Base-by-base conservation (phyloP, 805 yeast species). In the Alloascoidea hylecoeti region DNA sequence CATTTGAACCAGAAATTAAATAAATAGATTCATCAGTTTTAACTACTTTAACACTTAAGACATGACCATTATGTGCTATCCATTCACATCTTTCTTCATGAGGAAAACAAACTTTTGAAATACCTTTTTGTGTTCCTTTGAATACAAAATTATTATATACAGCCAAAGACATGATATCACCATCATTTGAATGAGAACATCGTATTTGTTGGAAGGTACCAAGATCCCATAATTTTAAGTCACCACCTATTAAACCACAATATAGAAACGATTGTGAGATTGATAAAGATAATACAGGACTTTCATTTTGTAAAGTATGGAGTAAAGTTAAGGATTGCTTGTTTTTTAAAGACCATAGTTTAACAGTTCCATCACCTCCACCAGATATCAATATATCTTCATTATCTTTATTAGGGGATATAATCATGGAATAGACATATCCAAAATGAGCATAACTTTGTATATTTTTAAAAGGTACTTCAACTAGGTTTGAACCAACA, bases 291-390 rank as follows among this genome's bases (percentile, higher is more conserved):
- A 88, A 58, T 2, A 88, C 78, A 4, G 84, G 68, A 19, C 76
- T 83, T 2, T 72, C 76, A 44, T 80, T 77, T 32, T 76, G 76
- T 28, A 83, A 54, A 5, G 63, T 51, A 15, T 60, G 57, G 41
- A 35, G 44, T 16, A 39, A 46, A 39, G 33, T 43, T 28, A 44
- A 39, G 1, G 45, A 44, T 5, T 43, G 42, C 4, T 35, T 17
- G 1, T 44, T 44, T 3, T 48, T 44, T 17, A 75, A 48, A 0
- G 72, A 70, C 97, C 97, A 89, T 9, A 85, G 53, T 47, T 83
- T 83, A n/a, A 80, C 71, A 5, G 69, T 48, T 0, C 96, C 97
- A 57, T 92, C 97, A 35, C 97, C 97, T 37, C 95, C 94, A 17
- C 94, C 89, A 2, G 82, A 66, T 3, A 78, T 56, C 4, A 81